These are phyloP conservation scores for Candida sanyiensis DNA, from an alignment of 805 yeast species.

Conservation along the genomic window DNA sequence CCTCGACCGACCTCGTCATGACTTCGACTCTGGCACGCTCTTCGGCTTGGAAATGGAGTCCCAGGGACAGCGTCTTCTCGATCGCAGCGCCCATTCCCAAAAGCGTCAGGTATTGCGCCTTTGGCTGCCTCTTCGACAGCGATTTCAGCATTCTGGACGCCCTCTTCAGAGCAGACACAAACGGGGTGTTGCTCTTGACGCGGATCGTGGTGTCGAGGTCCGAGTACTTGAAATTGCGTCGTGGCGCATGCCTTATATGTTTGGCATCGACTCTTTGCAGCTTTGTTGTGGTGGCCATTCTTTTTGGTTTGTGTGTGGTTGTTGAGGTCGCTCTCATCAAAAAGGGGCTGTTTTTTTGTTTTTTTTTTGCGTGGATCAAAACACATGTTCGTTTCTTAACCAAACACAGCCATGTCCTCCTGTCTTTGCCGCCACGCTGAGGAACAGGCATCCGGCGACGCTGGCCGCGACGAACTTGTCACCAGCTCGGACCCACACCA, in stretches of 20 bases:
- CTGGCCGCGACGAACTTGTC: conserved; percentile 19
- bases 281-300: conserved; percentile 8
- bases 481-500: conserved; percentile 23
- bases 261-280: conserved; percentile 27
- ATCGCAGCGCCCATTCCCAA: conserved; percentile 76
- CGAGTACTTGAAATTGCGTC: conserved; percentile 36
- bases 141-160: conserved; percentile 46
- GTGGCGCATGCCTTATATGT: conserved; percentile 51
- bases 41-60: conserved; percentile 48
- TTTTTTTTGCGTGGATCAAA: too few species aligned
- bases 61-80: conserved; percentile 57
- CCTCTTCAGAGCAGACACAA: conserved; percentile 64
- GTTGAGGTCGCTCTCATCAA: too few species aligned
- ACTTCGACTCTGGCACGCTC: conserved; percentile 50
- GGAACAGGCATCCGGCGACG: too few species aligned
- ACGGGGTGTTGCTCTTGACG: conserved; percentile 65
- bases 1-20: conserved; percentile 57
- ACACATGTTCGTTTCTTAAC: too few species aligned
- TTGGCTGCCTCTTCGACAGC: conserved; percentile 39
- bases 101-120: conserved; percentile 43
- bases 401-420: too few species aligned
- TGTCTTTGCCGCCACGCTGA: too few species aligned
- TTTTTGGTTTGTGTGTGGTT: too few species aligned
- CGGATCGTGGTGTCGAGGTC: conserved; percentile 45
- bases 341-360: too few species aligned